These are phyloP conservation scores for Rhodotorula toruloides DNA, from an alignment of 768 basidiomycete genomes.

Conservation along the genomic window DNA sequence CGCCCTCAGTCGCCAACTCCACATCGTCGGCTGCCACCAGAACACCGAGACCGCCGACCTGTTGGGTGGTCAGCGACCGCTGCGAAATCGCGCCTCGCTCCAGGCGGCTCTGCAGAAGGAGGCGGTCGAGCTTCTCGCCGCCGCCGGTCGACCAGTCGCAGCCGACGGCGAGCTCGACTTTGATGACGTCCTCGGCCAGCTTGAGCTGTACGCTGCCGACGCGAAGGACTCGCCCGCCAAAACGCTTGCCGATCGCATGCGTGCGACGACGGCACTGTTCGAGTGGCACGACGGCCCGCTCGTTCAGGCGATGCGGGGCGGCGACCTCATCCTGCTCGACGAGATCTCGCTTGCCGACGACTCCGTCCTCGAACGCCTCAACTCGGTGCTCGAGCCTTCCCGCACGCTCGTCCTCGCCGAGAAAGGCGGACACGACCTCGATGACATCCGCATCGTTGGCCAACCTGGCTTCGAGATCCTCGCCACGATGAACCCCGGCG, in stretches of 20 bases:
- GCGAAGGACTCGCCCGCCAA: constrained; percentile 13
- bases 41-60: constrained; percentile 97
- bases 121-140: constrained; percentile 15
- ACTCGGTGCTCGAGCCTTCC: constrained; percentile 90
- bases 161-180: constrained; percentile 14
- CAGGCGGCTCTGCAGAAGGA: constrained; percentile 52
- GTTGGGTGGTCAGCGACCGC: constrained; percentile 83
- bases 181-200: constrained; percentile 35
- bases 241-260: constrained; percentile 46
- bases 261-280: constrained; percentile 69
- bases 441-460: constrained; percentile 64
- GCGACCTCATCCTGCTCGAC: constrained; percentile 83
- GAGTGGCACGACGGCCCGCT: constrained; percentile 98
- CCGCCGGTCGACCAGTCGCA: neutral
- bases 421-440: constrained; percentile 69
- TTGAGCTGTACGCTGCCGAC: constrained; percentile 12
- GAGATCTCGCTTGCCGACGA: constrained; percentile 98
- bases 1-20: constrained; percentile 57
- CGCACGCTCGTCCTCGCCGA: constrained; percentile 88
- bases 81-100: constrained; percentile 64
- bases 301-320: constrained; percentile 78
- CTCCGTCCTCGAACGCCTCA: constrained; percentile 91
- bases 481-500: constrained; percentile 99
- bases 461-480: constrained; percentile 72
- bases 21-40: constrained; percentile 88